Evolutionary conservation across 2,329 filamentous ascomycete species (phyloP).

Genomic region (Apiospora hydei): DNA sequence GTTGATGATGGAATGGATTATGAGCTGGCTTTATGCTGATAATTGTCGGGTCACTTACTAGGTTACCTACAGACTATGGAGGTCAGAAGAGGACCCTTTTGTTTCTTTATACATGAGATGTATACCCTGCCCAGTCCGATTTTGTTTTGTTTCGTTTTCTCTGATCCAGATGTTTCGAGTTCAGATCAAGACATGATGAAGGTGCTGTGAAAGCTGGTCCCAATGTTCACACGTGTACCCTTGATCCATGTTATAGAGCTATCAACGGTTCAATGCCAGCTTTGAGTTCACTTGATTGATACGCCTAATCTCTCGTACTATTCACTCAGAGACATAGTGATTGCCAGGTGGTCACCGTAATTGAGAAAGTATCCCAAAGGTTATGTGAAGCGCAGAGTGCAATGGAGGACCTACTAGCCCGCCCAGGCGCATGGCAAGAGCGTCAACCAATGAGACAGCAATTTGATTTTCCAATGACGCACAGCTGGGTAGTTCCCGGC

Average conservation of each 20-base stretch:
- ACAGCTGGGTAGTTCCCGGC: constrained; percentile 5
- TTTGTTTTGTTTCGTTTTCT: background rate
- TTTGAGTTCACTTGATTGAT: no score
- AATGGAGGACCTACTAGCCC: no score
- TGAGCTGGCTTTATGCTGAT: background rate
- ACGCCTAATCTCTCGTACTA: no score
- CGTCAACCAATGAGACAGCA: constrained; percentile 15
- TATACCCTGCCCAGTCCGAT: background rate
- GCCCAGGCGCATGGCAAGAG: background rate
- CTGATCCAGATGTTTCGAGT: background rate
- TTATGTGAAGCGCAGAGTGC: no score
- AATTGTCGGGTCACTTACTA: background rate
- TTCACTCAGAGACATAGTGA: no score
- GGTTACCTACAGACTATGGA: background rate
- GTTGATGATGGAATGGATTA: background rate
- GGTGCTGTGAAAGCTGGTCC: background rate
- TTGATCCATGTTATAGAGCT: background rate
- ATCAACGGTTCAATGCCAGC: no score
- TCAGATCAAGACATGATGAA: background rate
- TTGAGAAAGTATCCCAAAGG: no score
- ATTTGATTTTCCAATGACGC: constrained; percentile 5
- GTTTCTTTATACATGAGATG: background rate
- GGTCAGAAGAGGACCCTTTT: background rate
- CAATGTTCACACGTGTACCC: no score
- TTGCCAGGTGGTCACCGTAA: no score